phyloP scores from a whole-genome alignment of 1,284 basidiomycete species.

The Chondrostereum purpureum region DNA sequence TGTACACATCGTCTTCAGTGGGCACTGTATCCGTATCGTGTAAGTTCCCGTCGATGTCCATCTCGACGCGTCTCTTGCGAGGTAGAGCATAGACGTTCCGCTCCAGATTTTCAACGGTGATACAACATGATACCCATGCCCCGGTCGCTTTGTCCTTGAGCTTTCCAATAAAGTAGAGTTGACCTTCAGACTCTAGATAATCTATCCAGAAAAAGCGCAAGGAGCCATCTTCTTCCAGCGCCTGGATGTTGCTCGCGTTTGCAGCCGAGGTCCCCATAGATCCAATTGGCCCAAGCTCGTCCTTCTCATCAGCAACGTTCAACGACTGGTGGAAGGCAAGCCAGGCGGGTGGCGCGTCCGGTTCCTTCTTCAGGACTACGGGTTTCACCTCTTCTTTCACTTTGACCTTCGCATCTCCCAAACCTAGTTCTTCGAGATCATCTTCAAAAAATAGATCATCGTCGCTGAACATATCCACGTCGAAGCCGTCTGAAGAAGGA shows the following conservation, averaged over 20 bases:
- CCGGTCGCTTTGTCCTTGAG: conserved; percentile 68
- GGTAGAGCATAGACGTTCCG: conserved; percentile 95
- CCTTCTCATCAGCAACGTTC: conserved; percentile 43
- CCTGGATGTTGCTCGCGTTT: conserved; percentile 43
- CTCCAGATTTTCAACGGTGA: conserved; percentile 82
- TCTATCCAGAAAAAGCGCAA: conserved; percentile 94
- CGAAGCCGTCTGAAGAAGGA: conserved; percentile 39
- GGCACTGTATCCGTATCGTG: conserved; percentile 77
- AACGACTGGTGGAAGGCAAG: conserved; percentile 71
- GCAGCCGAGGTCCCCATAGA: conserved; percentile 32
- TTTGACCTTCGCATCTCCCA: conserved; percentile 17
- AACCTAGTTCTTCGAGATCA: conserved; percentile 37
- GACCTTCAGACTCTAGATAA: conserved; percentile 77
- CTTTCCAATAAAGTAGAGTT: conserved; percentile 84
- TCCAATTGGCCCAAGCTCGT: conserved; percentile 42
- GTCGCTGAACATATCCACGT: conserved; percentile 28
- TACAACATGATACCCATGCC: conserved; percentile 80
- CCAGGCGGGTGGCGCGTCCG: conserved; percentile 60
- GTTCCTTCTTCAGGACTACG: conserved; percentile 28
- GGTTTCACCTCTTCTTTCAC: conserved; percentile 6
- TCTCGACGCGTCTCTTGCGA: conserved; percentile 58
- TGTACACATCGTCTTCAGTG: conserved; percentile 64
- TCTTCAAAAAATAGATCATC: conserved; percentile 57
- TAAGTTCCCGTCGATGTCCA: conserved; percentile 47
- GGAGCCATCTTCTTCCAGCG: conserved; percentile 74